Evolutionary conservation across 208 protist species (phyloP).

Genomic region (Crithidia fasciculata): DNA sequence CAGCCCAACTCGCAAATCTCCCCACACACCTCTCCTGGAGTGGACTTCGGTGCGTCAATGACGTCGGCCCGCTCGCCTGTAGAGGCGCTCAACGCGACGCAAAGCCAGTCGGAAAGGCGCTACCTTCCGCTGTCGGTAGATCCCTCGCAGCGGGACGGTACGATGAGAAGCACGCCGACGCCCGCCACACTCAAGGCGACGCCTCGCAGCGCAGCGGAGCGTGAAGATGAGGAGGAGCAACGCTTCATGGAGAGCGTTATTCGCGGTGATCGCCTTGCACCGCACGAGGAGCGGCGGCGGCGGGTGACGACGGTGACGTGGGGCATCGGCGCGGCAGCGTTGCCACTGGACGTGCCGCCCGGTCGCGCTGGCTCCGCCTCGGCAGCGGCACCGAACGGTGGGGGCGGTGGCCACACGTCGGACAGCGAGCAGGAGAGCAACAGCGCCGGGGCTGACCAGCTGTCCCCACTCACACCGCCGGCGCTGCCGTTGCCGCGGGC

Average conservation of each 20-base stretch:
- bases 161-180: too few species aligned
- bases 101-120: background rate
- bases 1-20: background rate
- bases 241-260: slow-evolving; percentile 30
- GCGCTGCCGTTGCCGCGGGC: background rate
- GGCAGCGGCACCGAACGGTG: background rate
- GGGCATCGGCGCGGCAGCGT: slow-evolving; percentile 64
- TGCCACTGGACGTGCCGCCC: slow-evolving; percentile 27
- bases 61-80: background rate
- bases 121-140: background rate
- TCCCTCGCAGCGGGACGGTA: too few species aligned
- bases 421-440: background rate
- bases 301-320: slow-evolving; percentile 58
- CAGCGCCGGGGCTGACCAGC: too few species aligned
- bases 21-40: background rate
- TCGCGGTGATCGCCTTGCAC: slow-evolving; percentile 18
- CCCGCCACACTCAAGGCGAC: too few species aligned
- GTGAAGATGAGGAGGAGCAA: slow-evolving; percentile 17
- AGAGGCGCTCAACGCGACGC: background rate
- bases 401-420: background rate
- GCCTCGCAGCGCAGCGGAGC: background rate
- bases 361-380: slow-evolving; percentile 4
- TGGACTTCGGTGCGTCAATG: background rate
- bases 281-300: slow-evolving; percentile 29
- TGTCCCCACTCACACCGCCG: background rate